Percentiles rank a stretch among this genome's conserved stretches.
phyloP scores from a whole-genome alignment of 179 eudicot species.

The Silene coronaria region DNA sequence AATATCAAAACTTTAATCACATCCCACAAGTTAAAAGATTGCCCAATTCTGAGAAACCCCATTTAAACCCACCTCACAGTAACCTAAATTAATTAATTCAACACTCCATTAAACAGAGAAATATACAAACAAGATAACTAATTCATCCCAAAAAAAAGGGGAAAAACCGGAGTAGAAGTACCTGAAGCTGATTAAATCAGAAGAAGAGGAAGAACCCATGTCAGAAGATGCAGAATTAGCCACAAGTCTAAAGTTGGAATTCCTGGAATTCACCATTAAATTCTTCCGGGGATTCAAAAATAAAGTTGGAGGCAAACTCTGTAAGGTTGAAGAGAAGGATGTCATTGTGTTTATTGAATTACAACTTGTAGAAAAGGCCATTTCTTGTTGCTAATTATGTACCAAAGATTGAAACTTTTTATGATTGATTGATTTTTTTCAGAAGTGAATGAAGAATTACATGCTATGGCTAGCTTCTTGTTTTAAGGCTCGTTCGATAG shows the following conservation, averaged over 20 bases:
- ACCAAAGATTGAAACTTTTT: constrained; percentile 17
- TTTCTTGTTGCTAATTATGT: neutral
- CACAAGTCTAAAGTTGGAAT: constrained; percentile 18
- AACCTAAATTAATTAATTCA: neutral
- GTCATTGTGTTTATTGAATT: constrained; percentile 14
- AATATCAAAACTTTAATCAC: neutral
- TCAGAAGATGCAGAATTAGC: constrained; percentile 32
- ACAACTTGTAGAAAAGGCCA: constrained; percentile 20
- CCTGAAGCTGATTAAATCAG: constrained; percentile 27
- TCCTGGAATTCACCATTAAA: constrained; percentile 7
- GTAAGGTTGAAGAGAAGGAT: constrained; percentile 21
- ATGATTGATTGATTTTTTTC: neutral
- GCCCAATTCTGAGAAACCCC: constrained; percentile 6
- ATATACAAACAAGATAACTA: neutral
- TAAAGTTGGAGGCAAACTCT: constrained; percentile 15
- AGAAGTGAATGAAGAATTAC: neutral
- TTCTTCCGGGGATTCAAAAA: constrained; percentile 27
- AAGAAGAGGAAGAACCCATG: constrained; percentile 26
- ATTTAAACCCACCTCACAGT: constrained; percentile 1
- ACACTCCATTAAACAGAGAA: neutral
- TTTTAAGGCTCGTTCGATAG: neutral
- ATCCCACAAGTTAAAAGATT: neutral
- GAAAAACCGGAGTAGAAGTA: neutral
- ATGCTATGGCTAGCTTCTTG: neutral
- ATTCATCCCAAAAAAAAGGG: neutral